These are phyloP conservation scores for Cupressus sempervirens DNA, from an alignment of 75 land plant genomes.

Conservation along the genomic window DNA sequence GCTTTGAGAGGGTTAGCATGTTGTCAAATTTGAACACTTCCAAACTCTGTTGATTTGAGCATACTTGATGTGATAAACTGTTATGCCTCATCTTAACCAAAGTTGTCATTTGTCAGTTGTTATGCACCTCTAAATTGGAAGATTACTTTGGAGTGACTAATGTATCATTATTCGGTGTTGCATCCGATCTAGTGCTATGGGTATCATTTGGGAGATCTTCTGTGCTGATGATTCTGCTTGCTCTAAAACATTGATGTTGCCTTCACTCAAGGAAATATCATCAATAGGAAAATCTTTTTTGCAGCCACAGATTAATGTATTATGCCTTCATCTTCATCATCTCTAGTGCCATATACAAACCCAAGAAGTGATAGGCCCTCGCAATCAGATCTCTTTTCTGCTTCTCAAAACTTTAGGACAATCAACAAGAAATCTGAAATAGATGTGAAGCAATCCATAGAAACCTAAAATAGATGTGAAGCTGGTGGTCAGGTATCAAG, in stretches of 20 bases:
- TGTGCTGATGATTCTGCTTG: slow-evolving; percentile 4
- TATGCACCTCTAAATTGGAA: slow-evolving; percentile 7
- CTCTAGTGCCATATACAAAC: slow-evolving; percentile 62
- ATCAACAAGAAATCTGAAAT: slow-evolving; percentile 80
- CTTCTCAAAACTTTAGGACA: slow-evolving; percentile 46
- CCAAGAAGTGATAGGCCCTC: slow-evolving; percentile 73
- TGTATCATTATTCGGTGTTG: slow-evolving; percentile 13
- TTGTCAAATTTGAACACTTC: too few relatives aligned
- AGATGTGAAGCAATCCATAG: too few relatives aligned
- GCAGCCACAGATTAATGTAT: slow-evolving; percentile 1
- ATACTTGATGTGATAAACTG: too few relatives aligned
- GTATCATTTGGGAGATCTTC: slow-evolving; percentile 5
- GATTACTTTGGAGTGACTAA: background rate
- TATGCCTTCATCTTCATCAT: slow-evolving; percentile 61
- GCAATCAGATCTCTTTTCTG: slow-evolving; percentile 10
- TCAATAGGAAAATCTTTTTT: slow-evolving; percentile 14
- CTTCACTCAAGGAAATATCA: background rate
- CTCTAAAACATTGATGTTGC: slow-evolving; percentile 1
- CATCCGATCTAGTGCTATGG: background rate
- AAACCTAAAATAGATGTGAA: too few relatives aligned
- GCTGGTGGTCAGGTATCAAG: slow-evolving; percentile 83
- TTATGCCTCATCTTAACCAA: too few relatives aligned
- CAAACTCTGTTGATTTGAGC: too few relatives aligned
- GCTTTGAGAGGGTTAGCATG: too few relatives aligned
- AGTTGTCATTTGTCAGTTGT: too few relatives aligned